Percentiles rank a stretch among this genome's conserved stretches.
These are phyloP conservation scores for Starmera quercuum DNA, from an alignment of 805 yeast species.

Conservation along the genomic window DNA sequence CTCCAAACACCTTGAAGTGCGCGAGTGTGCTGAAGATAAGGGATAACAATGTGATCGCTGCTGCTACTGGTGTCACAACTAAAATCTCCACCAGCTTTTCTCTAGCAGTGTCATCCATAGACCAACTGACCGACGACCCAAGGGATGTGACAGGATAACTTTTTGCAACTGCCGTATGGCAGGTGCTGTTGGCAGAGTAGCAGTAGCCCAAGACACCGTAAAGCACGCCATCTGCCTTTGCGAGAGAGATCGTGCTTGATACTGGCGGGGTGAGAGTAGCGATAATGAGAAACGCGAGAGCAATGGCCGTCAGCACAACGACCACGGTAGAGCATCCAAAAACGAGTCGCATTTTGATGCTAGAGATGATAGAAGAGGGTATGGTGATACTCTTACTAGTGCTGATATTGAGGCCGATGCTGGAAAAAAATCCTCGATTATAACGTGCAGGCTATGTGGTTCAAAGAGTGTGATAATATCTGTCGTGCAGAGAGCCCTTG, in stretches of 20 bases:
- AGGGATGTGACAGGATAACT: conserved; percentile 25
- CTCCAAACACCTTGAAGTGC: conserved; percentile 20
- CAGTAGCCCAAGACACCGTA: conserved; percentile 73
- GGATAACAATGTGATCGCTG: conserved; percentile 48
- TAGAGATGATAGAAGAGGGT: not conserved
- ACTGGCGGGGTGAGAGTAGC: conserved; percentile 60
- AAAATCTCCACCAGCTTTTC: conserved; percentile 45
- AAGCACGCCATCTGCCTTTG: conserved; percentile 33
- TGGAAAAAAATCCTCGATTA: too few relatives aligned
- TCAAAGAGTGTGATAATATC: too few relatives aligned
- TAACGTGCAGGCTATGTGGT: too few relatives aligned
- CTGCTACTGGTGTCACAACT: conserved; percentile 59
- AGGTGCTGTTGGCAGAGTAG: conserved; percentile 19
- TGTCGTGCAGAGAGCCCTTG: too few relatives aligned
- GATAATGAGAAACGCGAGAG: conserved; percentile 57
- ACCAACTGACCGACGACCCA: conserved; percentile 36
- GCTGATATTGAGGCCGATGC: not conserved
- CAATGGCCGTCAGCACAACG: conserved; percentile 38
- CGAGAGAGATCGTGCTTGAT: conserved; percentile 38
- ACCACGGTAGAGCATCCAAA: conserved; percentile 33
- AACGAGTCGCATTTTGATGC: conserved; percentile 23
- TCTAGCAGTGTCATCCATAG: conserved; percentile 36
- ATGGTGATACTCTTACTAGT: not conserved
- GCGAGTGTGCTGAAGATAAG: conserved; percentile 29
- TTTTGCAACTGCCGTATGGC: conserved; percentile 39